Percentiles rank a stretch among this genome's conserved stretches.
phyloP scores from a whole-genome alignment of 176 grass and related monocot species.

The Pontederia crassipes region DNA sequence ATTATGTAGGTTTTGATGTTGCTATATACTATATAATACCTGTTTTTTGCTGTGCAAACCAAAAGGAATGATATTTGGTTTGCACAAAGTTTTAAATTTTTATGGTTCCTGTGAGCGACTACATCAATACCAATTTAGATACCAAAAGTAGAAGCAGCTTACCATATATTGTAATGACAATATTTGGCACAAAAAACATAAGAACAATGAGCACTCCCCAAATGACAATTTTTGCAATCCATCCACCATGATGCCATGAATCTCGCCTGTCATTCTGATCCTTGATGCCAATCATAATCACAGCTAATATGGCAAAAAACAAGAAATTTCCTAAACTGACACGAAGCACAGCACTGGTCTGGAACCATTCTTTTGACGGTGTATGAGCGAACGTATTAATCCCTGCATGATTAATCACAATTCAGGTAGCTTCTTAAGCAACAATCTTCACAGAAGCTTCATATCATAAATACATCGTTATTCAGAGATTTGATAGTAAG shows the following conservation, averaged over 20 bases:
- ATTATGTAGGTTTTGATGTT: too few relatives aligned
- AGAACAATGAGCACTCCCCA: constrained; percentile 74
- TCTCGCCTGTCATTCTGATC: constrained; percentile 88
- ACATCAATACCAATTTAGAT: not conserved
- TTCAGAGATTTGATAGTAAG: not conserved
- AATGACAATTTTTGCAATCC: constrained; percentile 71
- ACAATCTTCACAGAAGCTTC: not conserved
- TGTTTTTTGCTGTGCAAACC: too few relatives aligned
- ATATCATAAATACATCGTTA: not conserved
- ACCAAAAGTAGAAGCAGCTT: constrained; percentile 16
- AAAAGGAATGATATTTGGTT: too few relatives aligned
- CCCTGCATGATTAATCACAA: constrained; percentile 27
- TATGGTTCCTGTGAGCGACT: too few relatives aligned
- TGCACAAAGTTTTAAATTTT: too few relatives aligned
- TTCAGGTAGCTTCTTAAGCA: not conserved
- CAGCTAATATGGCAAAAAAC: constrained; percentile 74
- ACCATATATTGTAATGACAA: constrained; percentile 79
- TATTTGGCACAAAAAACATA: constrained; percentile 88
- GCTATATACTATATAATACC: too few relatives aligned
- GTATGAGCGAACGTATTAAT: constrained; percentile 38
- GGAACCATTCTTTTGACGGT: constrained; percentile 80
- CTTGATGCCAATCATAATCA: constrained; percentile 84
- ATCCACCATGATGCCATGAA: constrained; percentile 88
- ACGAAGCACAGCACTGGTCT: constrained; percentile 82
- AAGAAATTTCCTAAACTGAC: constrained; percentile 91